A percentile compares a stretch with the other conserved stretches of the same genome.
Conservation (phyloP, 2,329 filamentous ascomycete genomes). For the Pestalotiopsis sp. region DNA sequence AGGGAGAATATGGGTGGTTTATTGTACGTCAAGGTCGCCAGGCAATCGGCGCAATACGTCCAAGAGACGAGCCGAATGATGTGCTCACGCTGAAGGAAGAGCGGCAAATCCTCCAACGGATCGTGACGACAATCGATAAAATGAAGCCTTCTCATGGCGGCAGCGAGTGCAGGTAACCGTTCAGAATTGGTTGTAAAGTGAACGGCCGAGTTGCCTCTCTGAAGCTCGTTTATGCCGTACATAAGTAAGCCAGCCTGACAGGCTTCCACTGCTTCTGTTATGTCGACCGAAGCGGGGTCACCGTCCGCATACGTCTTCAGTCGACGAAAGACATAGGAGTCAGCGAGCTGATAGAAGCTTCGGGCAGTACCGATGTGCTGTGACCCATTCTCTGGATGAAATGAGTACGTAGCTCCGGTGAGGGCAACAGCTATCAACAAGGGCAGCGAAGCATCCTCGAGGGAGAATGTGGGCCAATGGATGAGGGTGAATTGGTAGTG, state of each 20-base stretch:
- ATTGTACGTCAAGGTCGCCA: conserved; percentile 14
- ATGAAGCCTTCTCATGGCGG: conserved; percentile 4
- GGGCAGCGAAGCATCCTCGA: conserved; percentile 11
- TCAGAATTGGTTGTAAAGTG: conserved; percentile 1
- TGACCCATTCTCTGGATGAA: conserved; percentile 1
- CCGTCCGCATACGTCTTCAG: neutral
- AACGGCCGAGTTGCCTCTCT: conserved; percentile 8
- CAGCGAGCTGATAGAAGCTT: conserved; percentile 10
- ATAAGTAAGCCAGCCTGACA: conserved; percentile 16
- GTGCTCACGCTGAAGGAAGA: conserved; percentile 7
- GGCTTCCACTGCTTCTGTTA: neutral
- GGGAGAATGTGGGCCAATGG: conserved; percentile 15
- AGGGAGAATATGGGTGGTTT: conserved; percentile 9
- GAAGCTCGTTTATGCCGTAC: conserved; percentile 10
- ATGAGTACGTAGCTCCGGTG: conserved; percentile 15
- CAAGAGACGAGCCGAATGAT: conserved; percentile 14
- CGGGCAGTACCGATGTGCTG: conserved; percentile 10
- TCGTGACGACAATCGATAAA: conserved; percentile 5
- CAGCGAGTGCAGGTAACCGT: conserved; percentile 6
- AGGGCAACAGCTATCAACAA: conserved; percentile 13
- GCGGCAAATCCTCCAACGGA: conserved; percentile 6
- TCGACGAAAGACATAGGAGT: conserved; percentile 13
- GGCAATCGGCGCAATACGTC: conserved; percentile 9
- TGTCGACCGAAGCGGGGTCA: neutral
- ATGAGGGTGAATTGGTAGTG: conserved; percentile 14